Evolutionary conservation across 805 yeast genomes (phyloP).

Genomic region (Pichia paraexigua): DNA sequence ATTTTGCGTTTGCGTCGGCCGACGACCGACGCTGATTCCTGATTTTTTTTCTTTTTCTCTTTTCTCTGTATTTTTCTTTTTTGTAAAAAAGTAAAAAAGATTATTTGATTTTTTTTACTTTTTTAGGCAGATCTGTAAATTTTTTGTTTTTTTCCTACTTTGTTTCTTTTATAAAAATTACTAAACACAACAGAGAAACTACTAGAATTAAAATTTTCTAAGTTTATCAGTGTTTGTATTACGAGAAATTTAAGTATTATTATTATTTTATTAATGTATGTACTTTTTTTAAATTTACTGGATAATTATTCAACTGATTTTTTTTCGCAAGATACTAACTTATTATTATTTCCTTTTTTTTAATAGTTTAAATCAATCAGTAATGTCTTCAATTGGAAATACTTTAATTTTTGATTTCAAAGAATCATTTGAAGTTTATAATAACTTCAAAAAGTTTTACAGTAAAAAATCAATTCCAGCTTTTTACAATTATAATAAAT

Average conservation of each 20-base stretch:
- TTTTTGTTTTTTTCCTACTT: background rate
- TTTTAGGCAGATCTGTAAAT: background rate
- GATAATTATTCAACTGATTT: background rate
- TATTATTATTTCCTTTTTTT: background rate
- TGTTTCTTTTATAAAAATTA: background rate
- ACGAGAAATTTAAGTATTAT: background rate
- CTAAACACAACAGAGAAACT: background rate
- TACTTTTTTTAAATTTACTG: background rate
- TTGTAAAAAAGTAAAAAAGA: background rate
- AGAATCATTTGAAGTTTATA: constrained; percentile 17
- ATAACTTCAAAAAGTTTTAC: constrained; percentile 12
- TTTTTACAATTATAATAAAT: constrained; percentile 27
- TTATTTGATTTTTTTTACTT: background rate
- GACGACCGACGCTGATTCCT: background rate
- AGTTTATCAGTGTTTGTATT: background rate
- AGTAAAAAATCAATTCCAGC: constrained; percentile 17
- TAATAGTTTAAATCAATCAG: background rate
- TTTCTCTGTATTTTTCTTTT: background rate
- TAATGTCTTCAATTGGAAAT: constrained; percentile 16
- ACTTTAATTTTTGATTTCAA: constrained; percentile 20
- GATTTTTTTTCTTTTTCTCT: background rate
- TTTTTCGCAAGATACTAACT: background rate
- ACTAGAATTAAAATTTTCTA: background rate
- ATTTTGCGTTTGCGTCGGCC: too few relatives aligned
- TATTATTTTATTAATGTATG: background rate